phyloP scores from a whole-genome alignment of 352 stramenopile species.

The Aphanomyces invadans region DNA sequence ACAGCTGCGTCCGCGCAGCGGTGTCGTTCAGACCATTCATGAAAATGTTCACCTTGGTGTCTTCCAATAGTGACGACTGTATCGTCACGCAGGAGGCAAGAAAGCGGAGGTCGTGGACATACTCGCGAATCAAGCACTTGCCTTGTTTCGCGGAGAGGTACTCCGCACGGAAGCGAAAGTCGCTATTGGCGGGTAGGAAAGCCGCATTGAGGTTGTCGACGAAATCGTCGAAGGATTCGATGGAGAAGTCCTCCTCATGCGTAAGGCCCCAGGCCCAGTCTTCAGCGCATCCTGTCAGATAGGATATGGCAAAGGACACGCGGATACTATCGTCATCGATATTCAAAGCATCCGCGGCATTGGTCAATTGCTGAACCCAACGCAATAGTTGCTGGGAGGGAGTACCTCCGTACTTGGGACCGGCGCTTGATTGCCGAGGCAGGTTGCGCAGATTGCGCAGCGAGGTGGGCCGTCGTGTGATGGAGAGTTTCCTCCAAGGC shows the following conservation, averaged over 20 bases:
- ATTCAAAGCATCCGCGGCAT: too few species aligned
- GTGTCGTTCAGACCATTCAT: conserved; percentile 25
- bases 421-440: too few species aligned
- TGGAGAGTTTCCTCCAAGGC: too few species aligned
- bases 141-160: neutral
- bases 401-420: too few species aligned
- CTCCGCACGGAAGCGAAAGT: neutral
- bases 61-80: neutral
- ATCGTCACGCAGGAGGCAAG: neutral
- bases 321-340: too few species aligned
- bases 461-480: too few species aligned
- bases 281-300: neutral
- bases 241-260: neutral
- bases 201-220: neutral
- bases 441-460: too few species aligned
- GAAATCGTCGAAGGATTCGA: neutral
- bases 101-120: neutral
- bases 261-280: neutral
- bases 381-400: too few species aligned
- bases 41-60: conserved; percentile 29
- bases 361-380: too few species aligned
- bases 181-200: neutral
- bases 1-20: conserved; percentile 26
- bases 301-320: too few species aligned
- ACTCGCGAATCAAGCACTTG: neutral